These are phyloP conservation scores for Colletotrichum chrysophilum DNA, from an alignment of 2,329 filamentous ascomycete species.

Conservation along the genomic window DNA sequence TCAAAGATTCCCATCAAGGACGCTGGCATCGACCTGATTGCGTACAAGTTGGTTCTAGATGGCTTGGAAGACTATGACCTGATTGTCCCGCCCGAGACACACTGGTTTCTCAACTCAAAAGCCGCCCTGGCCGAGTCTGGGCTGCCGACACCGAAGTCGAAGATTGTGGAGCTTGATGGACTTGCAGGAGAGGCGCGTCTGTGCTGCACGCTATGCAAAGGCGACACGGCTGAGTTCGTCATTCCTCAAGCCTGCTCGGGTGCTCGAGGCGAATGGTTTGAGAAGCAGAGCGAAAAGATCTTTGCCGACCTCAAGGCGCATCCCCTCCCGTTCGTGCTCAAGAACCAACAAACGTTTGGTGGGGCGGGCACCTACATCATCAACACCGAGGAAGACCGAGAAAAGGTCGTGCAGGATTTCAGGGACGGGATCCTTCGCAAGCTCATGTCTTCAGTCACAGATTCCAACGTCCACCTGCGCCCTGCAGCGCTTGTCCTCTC, in stretches of 20 bases:
- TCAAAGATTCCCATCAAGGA: slow-evolving; percentile 28
- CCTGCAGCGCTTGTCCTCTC: slow-evolving; percentile 36
- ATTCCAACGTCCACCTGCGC: slow-evolving; percentile 32
- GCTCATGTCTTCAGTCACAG: slow-evolving; percentile 34
- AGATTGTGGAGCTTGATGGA: slow-evolving; percentile 29
- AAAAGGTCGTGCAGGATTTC: slow-evolving; percentile 26
- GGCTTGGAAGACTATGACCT: slow-evolving; percentile 32
- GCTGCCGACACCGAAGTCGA: slow-evolving; percentile 34
- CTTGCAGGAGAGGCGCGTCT: slow-evolving; percentile 12
- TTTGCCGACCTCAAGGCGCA: slow-evolving; percentile 26
- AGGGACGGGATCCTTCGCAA: slow-evolving; percentile 30
- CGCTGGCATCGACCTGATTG: slow-evolving; percentile 31
- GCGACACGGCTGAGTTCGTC: slow-evolving; percentile 17
- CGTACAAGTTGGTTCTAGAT: slow-evolving; percentile 33
- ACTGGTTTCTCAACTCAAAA: slow-evolving; percentile 42
- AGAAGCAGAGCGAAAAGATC: slow-evolving; percentile 29
- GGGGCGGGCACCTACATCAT: slow-evolving; percentile 40
- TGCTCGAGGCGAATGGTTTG: slow-evolving; percentile 31
- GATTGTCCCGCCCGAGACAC: slow-evolving; percentile 32
- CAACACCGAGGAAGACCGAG: slow-evolving; percentile 28
- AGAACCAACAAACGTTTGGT: slow-evolving; percentile 41
- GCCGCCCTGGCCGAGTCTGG: slow-evolving; percentile 36
- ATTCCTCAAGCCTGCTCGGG: slow-evolving; percentile 33
- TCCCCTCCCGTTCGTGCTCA: slow-evolving; percentile 38
- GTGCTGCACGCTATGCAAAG: slow-evolving; percentile 31